These are phyloP conservation scores for Westerdykella ornata DNA, from an alignment of 2,329 filamentous ascomycete species.

Conservation along the genomic window DNA sequence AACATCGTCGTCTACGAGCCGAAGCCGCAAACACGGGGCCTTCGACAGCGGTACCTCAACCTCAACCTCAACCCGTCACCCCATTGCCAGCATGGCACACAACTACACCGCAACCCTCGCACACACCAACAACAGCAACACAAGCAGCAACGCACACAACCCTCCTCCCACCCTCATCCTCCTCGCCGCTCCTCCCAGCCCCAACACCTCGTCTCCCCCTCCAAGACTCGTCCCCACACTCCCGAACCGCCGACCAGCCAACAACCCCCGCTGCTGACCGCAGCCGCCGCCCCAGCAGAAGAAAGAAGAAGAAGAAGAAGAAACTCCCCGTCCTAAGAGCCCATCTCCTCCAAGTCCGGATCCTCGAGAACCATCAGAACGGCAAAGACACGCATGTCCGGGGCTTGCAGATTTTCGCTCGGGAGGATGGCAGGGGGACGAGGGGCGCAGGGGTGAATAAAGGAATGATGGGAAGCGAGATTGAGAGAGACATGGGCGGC, in stretches of 20 bases:
- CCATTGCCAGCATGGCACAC: slow-evolving; percentile 5
- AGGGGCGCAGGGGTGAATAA: slow-evolving; percentile 2
- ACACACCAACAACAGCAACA: slow-evolving; percentile 4
- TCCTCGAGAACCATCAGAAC: slow-evolving; percentile 97
- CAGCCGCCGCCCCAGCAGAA: slow-evolving; percentile 12
- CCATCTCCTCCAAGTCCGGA: slow-evolving; percentile 82
- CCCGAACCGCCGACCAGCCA: background rate
- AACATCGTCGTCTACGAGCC: background rate
- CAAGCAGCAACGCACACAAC: slow-evolving; percentile 7
- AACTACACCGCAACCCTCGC: slow-evolving; percentile 4
- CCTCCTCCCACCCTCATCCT: slow-evolving; percentile 7
- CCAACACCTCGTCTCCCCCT: slow-evolving; percentile 15
- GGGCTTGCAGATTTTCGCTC: slow-evolving; percentile 76
- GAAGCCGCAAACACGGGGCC: too few relatives aligned
- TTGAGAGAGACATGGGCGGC: slow-evolving; percentile 11
- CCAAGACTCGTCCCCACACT: slow-evolving; percentile 7
- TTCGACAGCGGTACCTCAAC: background rate
- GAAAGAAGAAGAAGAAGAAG: slow-evolving; percentile 47
- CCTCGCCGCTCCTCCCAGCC: background rate
- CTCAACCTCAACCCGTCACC: background rate
- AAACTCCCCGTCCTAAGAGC: slow-evolving; percentile 70
- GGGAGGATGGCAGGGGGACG: too few relatives aligned
- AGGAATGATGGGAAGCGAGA: slow-evolving; percentile 6
- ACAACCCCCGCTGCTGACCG: background rate
- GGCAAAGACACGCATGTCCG: slow-evolving; percentile 98